Percentiles rank a stretch among this genome's conserved stretches.
phyloP scores from a whole-genome alignment of 2,329 filamentous ascomycete genomes.

The Nemania bipapillata region DNA sequence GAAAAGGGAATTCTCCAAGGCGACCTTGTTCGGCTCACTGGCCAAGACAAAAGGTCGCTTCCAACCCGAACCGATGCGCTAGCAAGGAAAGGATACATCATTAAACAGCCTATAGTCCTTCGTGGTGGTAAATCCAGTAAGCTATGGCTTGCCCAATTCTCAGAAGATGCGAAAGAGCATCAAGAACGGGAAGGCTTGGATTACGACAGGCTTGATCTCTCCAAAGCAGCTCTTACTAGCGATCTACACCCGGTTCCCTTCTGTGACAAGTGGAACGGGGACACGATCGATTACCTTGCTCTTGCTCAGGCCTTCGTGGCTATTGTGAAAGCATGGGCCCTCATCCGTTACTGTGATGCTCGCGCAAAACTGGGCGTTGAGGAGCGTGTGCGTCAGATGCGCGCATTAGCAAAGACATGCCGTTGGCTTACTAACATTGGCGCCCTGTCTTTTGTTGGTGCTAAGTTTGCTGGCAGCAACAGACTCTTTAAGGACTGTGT shows the following conservation, averaged over 20 bases:
- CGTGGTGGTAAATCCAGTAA: slow-evolving; percentile 71
- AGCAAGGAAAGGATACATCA: slow-evolving; percentile 69
- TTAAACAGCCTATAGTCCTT: slow-evolving; percentile 68
- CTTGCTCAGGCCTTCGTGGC: slow-evolving; percentile 68
- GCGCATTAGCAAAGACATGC: slow-evolving; percentile 67
- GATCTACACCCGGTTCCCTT: slow-evolving; percentile 67
- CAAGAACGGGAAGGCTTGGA: slow-evolving; percentile 52
- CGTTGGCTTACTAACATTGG: slow-evolving; percentile 68
- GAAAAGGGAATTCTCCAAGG: slow-evolving; percentile 69
- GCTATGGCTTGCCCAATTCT: slow-evolving; percentile 68
- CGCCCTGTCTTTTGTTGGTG: slow-evolving; percentile 67
- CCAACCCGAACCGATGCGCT: slow-evolving; percentile 70
- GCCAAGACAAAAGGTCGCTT: slow-evolving; percentile 72
- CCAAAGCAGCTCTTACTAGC: slow-evolving; percentile 54
- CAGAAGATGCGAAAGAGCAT: slow-evolving; percentile 56
- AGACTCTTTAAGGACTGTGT: slow-evolving; percentile 71
- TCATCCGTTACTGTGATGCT: slow-evolving; percentile 68
- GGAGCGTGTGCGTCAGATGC: slow-evolving; percentile 69
- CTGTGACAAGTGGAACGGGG: slow-evolving; percentile 66
- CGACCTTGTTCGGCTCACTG: slow-evolving; percentile 66
- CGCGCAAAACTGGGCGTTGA: slow-evolving; percentile 67
- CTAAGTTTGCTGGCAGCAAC: slow-evolving; percentile 60
- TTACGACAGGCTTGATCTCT: slow-evolving; percentile 54
- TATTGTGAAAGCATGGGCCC: slow-evolving; percentile 66
- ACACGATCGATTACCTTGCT: slow-evolving; percentile 67